phyloP scores from a whole-genome alignment of 2,329 filamentous ascomycete genomes.

The Aspergillus carbonarius region DNA sequence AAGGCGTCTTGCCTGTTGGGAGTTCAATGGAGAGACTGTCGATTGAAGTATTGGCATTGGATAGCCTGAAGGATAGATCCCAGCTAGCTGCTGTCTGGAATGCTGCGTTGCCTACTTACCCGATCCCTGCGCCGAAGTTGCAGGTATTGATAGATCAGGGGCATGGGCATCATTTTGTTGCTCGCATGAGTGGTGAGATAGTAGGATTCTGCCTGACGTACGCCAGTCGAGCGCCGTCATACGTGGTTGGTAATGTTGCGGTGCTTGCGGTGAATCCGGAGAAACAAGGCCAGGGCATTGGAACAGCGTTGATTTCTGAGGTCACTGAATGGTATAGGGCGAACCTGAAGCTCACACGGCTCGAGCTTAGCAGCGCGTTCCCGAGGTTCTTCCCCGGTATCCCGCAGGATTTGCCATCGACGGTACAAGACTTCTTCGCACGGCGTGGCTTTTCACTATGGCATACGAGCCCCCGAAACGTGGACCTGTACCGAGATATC shows the following conservation, averaged over 20 bases:
- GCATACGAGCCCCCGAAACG: conserved; percentile 25
- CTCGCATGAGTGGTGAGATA: conserved; percentile 24
- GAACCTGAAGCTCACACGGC: conserved; percentile 23
- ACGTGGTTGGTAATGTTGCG: conserved; percentile 24
- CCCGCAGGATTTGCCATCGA: conserved; percentile 38
- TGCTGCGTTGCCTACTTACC: conserved; percentile 38
- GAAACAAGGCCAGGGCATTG: conserved; percentile 40
- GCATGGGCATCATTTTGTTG: conserved; percentile 38
- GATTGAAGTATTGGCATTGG: conserved; percentile 18
- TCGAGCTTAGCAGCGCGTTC: conserved; percentile 34
- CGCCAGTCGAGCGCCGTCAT: conserved; percentile 13
- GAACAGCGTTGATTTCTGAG: conserved; percentile 36
- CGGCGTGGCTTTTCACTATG: conserved; percentile 42
- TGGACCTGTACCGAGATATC: conserved; percentile 45
- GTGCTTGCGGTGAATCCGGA: conserved; percentile 38
- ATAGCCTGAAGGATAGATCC: conserved; percentile 27
- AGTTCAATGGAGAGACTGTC: conserved; percentile 3
- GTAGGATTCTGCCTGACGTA: conserved; percentile 43
- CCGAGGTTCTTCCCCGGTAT: conserved; percentile 51
- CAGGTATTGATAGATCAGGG: conserved; percentile 25
- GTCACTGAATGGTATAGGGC: conserved; percentile 28
- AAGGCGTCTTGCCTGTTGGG: conserved; percentile 40
- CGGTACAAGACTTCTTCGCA: conserved; percentile 41
- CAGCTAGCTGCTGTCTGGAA: conserved; percentile 36
- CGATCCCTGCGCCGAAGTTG: conserved; percentile 29